These are phyloP conservation scores for Trypanosoma avium DNA, from an alignment of 208 protist genomes.

Conservation along the genomic window DNA sequence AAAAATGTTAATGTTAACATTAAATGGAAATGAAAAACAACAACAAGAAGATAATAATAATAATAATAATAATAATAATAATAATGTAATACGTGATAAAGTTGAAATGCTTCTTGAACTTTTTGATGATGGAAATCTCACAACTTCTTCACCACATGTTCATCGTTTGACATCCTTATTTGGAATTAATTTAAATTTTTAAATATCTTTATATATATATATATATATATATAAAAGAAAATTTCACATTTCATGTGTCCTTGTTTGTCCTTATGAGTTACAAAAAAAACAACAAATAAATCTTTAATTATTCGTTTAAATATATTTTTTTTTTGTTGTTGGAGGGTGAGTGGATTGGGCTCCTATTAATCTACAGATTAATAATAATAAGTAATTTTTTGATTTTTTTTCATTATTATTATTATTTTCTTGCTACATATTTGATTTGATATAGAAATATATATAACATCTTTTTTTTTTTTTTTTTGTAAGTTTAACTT, in stretches of 20 bases:
- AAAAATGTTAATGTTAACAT: slow-evolving; percentile 29
- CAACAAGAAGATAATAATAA: background rate
- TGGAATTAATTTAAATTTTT: background rate
- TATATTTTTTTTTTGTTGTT: no score
- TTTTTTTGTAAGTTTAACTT: no score
- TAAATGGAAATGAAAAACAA: background rate
- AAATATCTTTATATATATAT: background rate
- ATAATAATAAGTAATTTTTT: no score
- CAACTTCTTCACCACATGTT: slow-evolving; percentile 37
- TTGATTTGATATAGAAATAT: no score
- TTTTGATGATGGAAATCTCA: slow-evolving; percentile 50
- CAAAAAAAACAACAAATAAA: background rate
- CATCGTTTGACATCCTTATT: slow-evolving; percentile 39
- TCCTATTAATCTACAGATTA: no score
- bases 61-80: slow-evolving; percentile 18
- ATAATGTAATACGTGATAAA: slow-evolving; percentile 22
- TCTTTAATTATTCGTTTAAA: background rate
- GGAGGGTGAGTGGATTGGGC: no score
- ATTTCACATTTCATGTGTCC: background rate
- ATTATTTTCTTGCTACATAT: no score
- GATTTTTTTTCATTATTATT: no score
- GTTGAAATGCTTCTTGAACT: slow-evolving; percentile 70
- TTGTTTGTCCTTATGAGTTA: background rate
- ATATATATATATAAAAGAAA: background rate
- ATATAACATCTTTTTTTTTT: no score